Base-by-base conservation (phyloP, 2,329 filamentous ascomycete genomes). In the Cytospora piceicola region DNA sequence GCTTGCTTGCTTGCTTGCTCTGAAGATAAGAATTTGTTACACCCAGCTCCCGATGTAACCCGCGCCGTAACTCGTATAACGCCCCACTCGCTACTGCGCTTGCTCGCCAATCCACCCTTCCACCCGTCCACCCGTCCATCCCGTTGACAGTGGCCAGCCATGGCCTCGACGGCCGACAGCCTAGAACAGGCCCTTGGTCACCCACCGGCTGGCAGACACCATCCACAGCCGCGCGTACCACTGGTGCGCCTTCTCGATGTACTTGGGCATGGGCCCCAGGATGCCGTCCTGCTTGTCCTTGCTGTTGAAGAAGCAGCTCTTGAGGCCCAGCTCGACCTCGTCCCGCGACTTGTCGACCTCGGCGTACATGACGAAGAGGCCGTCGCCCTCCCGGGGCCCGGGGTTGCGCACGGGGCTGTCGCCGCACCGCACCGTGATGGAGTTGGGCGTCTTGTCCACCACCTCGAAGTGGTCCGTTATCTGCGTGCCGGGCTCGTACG, bases 381-480 rank as follows among this genome's bases (percentile, higher is more conserved):
- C 89, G 71, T 92, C 89, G 1, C 83, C 85, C 11, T 81, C 79
- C 9, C 89, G 81, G 2, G 85, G 81, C 0, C 79, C 83, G 54
- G 77, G 78, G 54, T 84, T 84, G 27, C 85, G 79, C 20, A 15
- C 53, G 0, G 89, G 89, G 2, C 85, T 85, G 68, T 88, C 89
- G 20, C 89, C 89, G 69, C 86, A 89, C 27, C 89, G 85, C 27
- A 91, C 81, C 0, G 87, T 81, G 66, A 91, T 88, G 14, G 82
- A 79, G 8, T 81, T 81, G 0, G 83, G 78, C 0, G 84, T 88
- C 76, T 89, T 89, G 61, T 88, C 84, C 0, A 92, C 78, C 0
- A 92, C 88, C 74, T 91, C 87, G 72, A 92, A 92, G 75, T 92
- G 89, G 73, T 92, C 88, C 3, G 86, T 90, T 65, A 92, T 84